Evolutionary conservation across 768 basidiomycete genomes (phyloP).

Genomic region (Amylocystis lapponica): DNA sequence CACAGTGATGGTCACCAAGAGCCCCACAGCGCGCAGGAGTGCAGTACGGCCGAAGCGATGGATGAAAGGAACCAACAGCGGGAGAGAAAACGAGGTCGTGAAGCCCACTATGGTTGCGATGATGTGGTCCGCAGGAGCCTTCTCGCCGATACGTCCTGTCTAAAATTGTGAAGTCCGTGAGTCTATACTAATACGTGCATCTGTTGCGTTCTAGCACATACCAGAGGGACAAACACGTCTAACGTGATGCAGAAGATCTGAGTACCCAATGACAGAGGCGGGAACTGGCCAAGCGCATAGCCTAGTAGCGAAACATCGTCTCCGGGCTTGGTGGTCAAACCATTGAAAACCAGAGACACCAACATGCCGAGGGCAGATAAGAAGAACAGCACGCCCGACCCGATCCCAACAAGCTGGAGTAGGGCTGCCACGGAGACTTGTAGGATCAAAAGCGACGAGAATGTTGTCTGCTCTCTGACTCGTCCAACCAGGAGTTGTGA

Average conservation of each 20-base stretch:
- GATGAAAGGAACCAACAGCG: slow-evolving; percentile 62
- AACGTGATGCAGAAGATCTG: slow-evolving; percentile 56
- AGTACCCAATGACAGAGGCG: slow-evolving; percentile 52
- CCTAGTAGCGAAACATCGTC: slow-evolving; percentile 47
- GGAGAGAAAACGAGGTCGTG: slow-evolving; percentile 50
- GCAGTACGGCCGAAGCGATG: slow-evolving; percentile 55
- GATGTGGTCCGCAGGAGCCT: slow-evolving; percentile 84
- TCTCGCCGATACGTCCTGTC: slow-evolving; percentile 79
- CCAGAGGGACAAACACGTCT: slow-evolving; percentile 89
- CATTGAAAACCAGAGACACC: slow-evolving; percentile 49
- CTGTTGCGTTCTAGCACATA: slow-evolving; percentile 26
- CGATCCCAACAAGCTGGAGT: slow-evolving; percentile 63
- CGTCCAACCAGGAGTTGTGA: slow-evolving; percentile 55
- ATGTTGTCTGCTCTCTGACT: slow-evolving; percentile 53
- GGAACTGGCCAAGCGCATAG: slow-evolving; percentile 55
- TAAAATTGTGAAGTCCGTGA: slow-evolving; percentile 19
- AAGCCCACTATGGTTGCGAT: slow-evolving; percentile 72
- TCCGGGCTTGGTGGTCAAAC: slow-evolving; percentile 27
- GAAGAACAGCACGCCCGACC: slow-evolving; percentile 74
- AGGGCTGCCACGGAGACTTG: slow-evolving; percentile 49
- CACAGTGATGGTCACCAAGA: slow-evolving; percentile 41
- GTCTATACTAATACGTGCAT: neutral
- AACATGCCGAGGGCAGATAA: slow-evolving; percentile 55
- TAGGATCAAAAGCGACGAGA: slow-evolving; percentile 56
- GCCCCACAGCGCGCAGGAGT: slow-evolving; percentile 36